phyloP scores from a whole-genome alignment of 169 alveolate genomes.

The Eimeria sp. region DNA sequence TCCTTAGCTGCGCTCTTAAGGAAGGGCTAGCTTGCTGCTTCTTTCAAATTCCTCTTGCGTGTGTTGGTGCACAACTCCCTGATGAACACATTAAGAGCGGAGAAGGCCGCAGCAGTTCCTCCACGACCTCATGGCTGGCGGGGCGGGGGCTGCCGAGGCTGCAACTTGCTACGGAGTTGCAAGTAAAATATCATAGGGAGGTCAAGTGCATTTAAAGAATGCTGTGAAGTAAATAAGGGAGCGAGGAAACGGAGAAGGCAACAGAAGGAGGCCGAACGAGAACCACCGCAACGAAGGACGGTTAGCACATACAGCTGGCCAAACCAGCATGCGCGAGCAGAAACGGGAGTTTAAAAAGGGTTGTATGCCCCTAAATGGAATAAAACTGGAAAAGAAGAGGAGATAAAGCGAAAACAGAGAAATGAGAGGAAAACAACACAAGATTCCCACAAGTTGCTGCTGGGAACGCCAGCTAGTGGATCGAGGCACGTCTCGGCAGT shows the following conservation, averaged over 20 bases:
- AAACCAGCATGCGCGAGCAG: not conserved
- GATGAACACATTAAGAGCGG: not conserved
- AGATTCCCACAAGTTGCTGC: not conserved
- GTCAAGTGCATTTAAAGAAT: not conserved
- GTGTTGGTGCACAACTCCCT: not conserved
- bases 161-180: not conserved
- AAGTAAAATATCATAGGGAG: not conserved
- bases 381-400: not conserved
- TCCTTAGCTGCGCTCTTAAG: not conserved
- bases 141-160: not conserved
- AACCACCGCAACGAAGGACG: not conserved
- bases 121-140: not conserved
- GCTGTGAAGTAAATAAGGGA: not conserved
- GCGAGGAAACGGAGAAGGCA: not conserved
- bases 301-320: not conserved
- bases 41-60: not conserved
- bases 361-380: not conserved
- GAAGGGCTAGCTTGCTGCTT: not conserved
- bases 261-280: not conserved
- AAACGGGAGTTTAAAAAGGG: constrained; percentile 30
- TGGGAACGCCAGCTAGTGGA: constrained; percentile 61
- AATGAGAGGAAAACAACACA: not conserved
- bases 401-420: not conserved
- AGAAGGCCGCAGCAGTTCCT: not conserved
- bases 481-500: constrained; percentile 64